Evolutionary conservation across 1,284 basidiomycete genomes (phyloP).

Genomic region (Retiboletus flavoniger): DNA sequence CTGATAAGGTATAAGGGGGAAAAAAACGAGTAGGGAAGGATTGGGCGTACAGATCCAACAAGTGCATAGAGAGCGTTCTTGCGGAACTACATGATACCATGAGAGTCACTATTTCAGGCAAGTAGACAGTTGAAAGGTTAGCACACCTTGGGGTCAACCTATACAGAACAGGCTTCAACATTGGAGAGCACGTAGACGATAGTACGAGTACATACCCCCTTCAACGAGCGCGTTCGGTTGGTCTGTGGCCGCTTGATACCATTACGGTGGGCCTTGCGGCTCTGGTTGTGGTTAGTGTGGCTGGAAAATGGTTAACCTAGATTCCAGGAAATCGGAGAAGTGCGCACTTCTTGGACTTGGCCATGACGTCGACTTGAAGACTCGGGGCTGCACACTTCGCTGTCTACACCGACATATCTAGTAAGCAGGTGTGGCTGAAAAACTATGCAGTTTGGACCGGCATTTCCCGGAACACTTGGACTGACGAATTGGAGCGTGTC

Average conservation of each 20-base stretch:
- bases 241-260: constrained; percentile 86
- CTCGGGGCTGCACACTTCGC: constrained; percentile 12
- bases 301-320: constrained; percentile 38
- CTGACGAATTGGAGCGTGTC: no score
- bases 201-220: constrained; percentile 70
- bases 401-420: background rate
- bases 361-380: constrained; percentile 55
- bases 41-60: constrained; percentile 68
- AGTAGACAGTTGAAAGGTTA: constrained; percentile 2
- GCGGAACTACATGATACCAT: constrained; percentile 63
- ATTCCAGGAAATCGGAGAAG: background rate
- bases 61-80: constrained; percentile 81
- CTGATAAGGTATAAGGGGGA: constrained; percentile 41
- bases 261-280: constrained; percentile 94
- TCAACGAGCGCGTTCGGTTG: constrained; percentile 79
- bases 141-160: constrained; percentile 85
- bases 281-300: constrained; percentile 94
- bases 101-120: constrained; percentile 5
- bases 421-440: constrained; percentile 38
- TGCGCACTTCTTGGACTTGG: constrained; percentile 79
- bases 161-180: constrained; percentile 11
- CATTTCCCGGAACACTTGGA: constrained; percentile 15
- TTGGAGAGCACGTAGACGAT: background rate
- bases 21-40: background rate
- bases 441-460: constrained; percentile 41